Evolutionary conservation across 2,329 filamentous ascomycete species (phyloP).

Genomic region (Pezicula radicicola): DNA sequence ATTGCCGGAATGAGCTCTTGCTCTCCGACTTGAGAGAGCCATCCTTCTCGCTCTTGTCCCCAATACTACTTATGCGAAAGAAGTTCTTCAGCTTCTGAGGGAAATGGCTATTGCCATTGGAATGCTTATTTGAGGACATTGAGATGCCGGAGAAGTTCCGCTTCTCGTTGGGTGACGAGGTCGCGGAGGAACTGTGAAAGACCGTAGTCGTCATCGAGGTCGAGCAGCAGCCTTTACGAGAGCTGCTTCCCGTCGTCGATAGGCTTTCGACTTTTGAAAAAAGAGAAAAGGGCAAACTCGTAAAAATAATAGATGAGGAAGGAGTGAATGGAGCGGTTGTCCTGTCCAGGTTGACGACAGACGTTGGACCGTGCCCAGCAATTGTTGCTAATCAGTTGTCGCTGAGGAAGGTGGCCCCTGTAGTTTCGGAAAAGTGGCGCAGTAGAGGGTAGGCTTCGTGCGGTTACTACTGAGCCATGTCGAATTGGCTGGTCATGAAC

Average conservation of each 20-base stretch:
- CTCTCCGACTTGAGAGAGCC: slow-evolving; percentile 27
- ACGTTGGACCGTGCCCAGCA: neutral
- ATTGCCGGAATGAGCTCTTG: slow-evolving; percentile 68
- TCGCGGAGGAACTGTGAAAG: slow-evolving; percentile 23
- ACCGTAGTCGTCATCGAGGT: slow-evolving; percentile 27
- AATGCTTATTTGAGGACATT: slow-evolving; percentile 45
- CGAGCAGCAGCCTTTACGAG: slow-evolving; percentile 21
- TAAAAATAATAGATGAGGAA: neutral
- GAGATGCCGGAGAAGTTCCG: slow-evolving; percentile 27
- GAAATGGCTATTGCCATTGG: slow-evolving; percentile 55
- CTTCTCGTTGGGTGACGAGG: slow-evolving; percentile 27
- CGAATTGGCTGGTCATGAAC: neutral
- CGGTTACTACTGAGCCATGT: neutral
- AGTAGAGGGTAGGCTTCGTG: neutral
- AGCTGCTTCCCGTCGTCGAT: slow-evolving; percentile 19
- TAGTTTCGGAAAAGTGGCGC: slow-evolving; percentile 3
- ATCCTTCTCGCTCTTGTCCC: slow-evolving; percentile 36
- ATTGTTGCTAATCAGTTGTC: neutral
- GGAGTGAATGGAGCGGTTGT: neutral
- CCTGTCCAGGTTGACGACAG: neutral
- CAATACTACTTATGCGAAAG: slow-evolving; percentile 62
- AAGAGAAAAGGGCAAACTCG: neutral
- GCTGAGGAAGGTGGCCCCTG: neutral
- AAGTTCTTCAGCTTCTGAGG: slow-evolving; percentile 69
- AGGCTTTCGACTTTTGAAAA: neutral